Conservation (phyloP, 2,329 filamentous ascomycete genomes). For the Acephala macrosclerotiorum region DNA sequence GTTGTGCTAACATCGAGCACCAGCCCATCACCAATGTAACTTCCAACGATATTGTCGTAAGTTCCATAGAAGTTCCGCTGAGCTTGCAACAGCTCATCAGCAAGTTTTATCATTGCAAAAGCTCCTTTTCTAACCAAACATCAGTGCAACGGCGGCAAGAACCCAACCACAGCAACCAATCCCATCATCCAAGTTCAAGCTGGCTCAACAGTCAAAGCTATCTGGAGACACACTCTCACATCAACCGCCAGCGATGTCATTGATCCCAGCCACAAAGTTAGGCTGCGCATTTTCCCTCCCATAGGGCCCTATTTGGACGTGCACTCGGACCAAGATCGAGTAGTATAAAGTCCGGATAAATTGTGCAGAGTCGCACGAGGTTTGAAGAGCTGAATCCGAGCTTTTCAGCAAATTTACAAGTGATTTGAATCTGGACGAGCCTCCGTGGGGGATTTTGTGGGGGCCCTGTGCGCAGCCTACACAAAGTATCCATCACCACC, state of each 20-base stretch:
- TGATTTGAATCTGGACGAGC: too few relatives aligned
- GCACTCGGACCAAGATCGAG: too few relatives aligned
- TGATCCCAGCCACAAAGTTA: conserved; percentile 59
- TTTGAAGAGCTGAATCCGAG: too few relatives aligned
- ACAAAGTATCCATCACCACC: conserved; percentile 47
- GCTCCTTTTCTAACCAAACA: neutral
- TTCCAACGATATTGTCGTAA: conserved; percentile 55
- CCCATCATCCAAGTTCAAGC: conserved; percentile 58
- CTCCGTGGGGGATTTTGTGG: too few relatives aligned
- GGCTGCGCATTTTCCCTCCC: too few relatives aligned
- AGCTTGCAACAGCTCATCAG: too few relatives aligned
- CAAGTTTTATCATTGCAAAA: neutral
- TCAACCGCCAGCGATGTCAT: conserved; percentile 58
- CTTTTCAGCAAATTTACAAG: too few relatives aligned
- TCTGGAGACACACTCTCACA: conserved; percentile 60
- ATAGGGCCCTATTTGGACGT: too few relatives aligned
- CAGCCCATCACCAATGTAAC: conserved; percentile 59
- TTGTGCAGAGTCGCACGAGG: too few relatives aligned
- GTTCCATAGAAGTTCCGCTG: too few relatives aligned
- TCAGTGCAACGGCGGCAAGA: conserved; percentile 59
- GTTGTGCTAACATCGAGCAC: neutral
- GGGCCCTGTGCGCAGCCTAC: too few relatives aligned
- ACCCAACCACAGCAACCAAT: conserved; percentile 55
- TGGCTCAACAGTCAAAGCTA: conserved; percentile 57
- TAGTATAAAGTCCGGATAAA: too few relatives aligned